phyloP scores from a whole-genome alignment of 495 filamentous ascomycete species.

The Beverwykella pulmonaria region DNA sequence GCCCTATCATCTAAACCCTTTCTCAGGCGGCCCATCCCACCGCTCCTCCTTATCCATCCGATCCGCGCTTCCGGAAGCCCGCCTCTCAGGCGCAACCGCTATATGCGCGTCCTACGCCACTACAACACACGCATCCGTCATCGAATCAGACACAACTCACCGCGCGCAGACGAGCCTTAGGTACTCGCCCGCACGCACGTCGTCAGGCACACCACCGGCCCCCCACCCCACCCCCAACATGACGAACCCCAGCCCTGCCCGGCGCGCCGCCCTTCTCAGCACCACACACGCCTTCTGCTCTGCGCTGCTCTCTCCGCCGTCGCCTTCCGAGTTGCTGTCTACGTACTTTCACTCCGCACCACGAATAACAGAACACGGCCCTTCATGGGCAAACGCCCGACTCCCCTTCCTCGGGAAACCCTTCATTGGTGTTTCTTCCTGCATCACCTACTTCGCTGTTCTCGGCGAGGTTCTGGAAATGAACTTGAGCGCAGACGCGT shows the following conservation, averaged over 20 bases:
- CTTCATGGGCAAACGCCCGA: slow-evolving; percentile 41
- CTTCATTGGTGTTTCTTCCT: slow-evolving; percentile 41
- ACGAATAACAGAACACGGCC: slow-evolving; percentile 48
- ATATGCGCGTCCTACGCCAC: neutral
- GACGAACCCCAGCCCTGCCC: neutral
- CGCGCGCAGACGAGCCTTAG: no score
- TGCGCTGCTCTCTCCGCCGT: slow-evolving; percentile 15
- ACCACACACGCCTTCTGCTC: slow-evolving; percentile 17
- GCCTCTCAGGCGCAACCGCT: neutral
- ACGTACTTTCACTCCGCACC: slow-evolving; percentile 27
- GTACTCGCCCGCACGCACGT: neutral
- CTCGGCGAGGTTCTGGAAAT: slow-evolving; percentile 43
- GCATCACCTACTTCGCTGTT: slow-evolving; percentile 45
- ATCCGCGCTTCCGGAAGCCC: neutral
- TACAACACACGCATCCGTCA: no score
- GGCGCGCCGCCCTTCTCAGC: slow-evolving; percentile 5
- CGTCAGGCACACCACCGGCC: neutral
- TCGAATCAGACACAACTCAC: neutral
- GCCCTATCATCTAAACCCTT: neutral
- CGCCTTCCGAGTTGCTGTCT: slow-evolving; percentile 12
- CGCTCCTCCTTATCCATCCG: neutral
- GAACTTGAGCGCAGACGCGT: slow-evolving; percentile 36
- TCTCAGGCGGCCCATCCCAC: neutral
- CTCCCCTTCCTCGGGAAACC: slow-evolving; percentile 47
- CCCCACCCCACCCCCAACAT: neutral